Percentiles rank a stretch among this genome's conserved stretches.
These are phyloP conservation scores for Ampelocalamus luodianensis DNA, from an alignment of 176 grass and related monocot species.

Conservation along the genomic window DNA sequence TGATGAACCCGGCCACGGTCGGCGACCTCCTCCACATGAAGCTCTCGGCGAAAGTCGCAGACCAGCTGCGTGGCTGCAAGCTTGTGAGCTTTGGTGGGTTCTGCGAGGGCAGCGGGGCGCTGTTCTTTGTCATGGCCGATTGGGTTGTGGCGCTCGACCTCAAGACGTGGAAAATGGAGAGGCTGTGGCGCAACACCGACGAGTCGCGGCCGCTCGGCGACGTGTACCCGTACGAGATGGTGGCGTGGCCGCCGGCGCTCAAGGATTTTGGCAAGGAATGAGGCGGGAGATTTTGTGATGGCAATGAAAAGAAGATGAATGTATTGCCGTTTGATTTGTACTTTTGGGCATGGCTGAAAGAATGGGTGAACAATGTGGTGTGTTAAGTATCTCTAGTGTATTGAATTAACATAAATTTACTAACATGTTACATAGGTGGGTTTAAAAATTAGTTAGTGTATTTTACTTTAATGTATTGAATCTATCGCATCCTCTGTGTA, in stretches of 20 bases:
- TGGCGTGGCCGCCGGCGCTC: conserved; percentile 56
- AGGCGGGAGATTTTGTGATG: background rate
- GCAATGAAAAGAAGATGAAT: background rate
- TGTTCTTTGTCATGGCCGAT: conserved; percentile 66
- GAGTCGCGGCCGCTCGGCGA: conserved; percentile 27
- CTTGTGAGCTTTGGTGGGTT: conserved; percentile 58
- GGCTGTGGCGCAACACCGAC: conserved; percentile 50
- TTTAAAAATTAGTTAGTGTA: too few species aligned
- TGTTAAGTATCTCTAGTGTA: too few species aligned
- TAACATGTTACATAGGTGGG: too few species aligned
- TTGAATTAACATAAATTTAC: too few species aligned
- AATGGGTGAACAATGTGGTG: background rate
- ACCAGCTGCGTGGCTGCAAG: conserved; percentile 51
- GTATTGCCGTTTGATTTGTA: background rate
- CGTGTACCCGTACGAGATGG: conserved; percentile 61
- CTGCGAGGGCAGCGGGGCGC: conserved; percentile 45
- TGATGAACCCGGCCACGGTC: conserved; percentile 38
- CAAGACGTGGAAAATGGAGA: conserved; percentile 36
- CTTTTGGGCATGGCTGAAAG: background rate
- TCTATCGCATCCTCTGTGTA: too few species aligned
- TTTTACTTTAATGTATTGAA: too few species aligned
- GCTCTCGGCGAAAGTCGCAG: conserved; percentile 54
- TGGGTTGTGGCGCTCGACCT: conserved; percentile 52
- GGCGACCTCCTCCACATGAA: conserved; percentile 41
- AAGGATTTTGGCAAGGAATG: background rate